These are phyloP conservation scores for Sclerospora graminicola DNA, from an alignment of 352 stramenopile species.

Conservation along the genomic window DNA sequence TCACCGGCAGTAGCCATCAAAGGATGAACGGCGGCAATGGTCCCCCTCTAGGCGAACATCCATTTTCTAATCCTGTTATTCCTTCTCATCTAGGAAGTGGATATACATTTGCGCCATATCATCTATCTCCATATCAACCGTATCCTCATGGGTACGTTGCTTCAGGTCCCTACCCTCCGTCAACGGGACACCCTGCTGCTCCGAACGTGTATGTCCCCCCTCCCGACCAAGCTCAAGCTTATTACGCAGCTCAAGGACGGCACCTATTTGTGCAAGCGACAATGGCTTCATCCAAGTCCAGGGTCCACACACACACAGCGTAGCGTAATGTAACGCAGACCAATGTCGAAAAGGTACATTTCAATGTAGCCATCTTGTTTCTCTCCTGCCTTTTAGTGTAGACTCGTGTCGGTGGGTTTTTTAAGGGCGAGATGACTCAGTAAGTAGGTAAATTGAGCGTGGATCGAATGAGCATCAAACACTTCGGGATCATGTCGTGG, in stretches of 20 bases:
- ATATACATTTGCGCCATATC: constrained; percentile 15
- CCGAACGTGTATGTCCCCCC: constrained; percentile 27
- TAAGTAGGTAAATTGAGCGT: constrained; percentile 32
- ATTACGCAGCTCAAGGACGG: constrained; percentile 57
- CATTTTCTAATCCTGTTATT: constrained; percentile 14
- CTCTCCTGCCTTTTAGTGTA: too few species aligned
- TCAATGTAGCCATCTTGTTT: too few species aligned
- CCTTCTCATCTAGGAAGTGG: constrained; percentile 3
- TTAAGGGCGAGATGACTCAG: constrained; percentile 8
- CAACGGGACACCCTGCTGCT: constrained; percentile 18
- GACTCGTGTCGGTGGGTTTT: too few species aligned
- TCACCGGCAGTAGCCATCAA: too few species aligned
- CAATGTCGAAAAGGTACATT: too few species aligned
- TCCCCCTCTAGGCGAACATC: constrained; percentile 2
- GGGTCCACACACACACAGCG: too few species aligned
- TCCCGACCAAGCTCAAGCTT: constrained; percentile 37
- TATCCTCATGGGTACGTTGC: constrained; percentile 19
- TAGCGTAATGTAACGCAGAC: too few species aligned
- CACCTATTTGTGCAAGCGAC: constrained; percentile 64
- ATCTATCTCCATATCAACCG: constrained; percentile 15
- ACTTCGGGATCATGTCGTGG: constrained; percentile 29
- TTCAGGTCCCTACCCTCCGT: constrained; percentile 21
- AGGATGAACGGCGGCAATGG: constrained; percentile 21
- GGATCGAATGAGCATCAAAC: constrained; percentile 47
- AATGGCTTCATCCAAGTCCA: constrained; percentile 9